Conservation (phyloP, 139 green algal genomes). For the Bryopsis sp. region DNA sequence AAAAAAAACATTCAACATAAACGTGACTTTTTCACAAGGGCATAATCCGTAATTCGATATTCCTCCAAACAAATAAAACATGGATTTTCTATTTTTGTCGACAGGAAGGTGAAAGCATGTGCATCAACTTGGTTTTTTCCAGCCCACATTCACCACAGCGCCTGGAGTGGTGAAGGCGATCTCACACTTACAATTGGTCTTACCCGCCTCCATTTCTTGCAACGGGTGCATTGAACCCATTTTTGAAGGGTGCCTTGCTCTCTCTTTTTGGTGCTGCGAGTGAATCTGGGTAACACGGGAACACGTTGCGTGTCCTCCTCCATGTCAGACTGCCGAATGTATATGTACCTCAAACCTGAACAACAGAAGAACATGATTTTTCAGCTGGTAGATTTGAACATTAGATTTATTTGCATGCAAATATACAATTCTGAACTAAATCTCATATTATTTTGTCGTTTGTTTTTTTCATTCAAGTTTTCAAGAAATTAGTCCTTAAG, state of each 20-base stretch:
- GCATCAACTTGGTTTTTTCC: too few relatives aligned
- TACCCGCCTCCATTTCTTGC: conserved; percentile 75
- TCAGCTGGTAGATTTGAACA: background rate
- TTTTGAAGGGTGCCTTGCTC: conserved; percentile 48
- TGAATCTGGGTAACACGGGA: background rate
- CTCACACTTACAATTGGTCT: too few relatives aligned
- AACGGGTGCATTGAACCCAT: conserved; percentile 76
- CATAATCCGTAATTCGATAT: too few relatives aligned
- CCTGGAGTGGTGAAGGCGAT: background rate
- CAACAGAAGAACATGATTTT: background rate
- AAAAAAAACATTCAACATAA: too few relatives aligned
- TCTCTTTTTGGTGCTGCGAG: background rate
- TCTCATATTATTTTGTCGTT: background rate
- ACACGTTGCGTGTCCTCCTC: background rate
- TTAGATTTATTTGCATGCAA: background rate
- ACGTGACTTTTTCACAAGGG: too few relatives aligned
- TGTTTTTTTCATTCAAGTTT: too few relatives aligned
- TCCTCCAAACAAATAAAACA: too few relatives aligned
- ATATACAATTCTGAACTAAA: background rate
- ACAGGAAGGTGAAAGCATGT: too few relatives aligned
- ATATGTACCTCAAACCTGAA: background rate
- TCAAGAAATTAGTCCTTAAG: too few relatives aligned
- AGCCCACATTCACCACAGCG: too few relatives aligned
- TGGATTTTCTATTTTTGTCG: too few relatives aligned
- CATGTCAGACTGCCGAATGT: background rate